Conservation (phyloP, 2,329 filamentous ascomycete genomes). For the Fusarium annulatum region DNA sequence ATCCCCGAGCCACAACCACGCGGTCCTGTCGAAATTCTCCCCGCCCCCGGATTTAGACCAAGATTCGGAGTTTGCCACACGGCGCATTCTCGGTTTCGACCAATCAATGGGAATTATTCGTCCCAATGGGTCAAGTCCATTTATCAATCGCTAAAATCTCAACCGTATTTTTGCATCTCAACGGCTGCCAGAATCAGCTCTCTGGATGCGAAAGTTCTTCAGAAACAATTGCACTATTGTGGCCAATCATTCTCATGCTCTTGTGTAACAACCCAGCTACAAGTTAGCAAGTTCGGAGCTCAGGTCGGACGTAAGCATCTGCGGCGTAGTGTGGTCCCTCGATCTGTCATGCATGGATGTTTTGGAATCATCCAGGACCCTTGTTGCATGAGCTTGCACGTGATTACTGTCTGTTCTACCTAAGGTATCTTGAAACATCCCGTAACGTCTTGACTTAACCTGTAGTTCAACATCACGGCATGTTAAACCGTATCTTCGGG, state of each 20-base stretch:
- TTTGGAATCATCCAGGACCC: conserved; percentile 5
- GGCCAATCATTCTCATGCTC: not conserved
- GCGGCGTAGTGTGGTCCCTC: not conserved
- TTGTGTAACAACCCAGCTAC: not conserved
- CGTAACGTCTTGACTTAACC: not conserved
- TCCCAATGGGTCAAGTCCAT: conserved; percentile 8
- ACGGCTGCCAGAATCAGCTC: not conserved
- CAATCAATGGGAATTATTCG: conserved; percentile 24
- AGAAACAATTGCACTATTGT: not conserved
- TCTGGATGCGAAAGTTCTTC: not conserved
- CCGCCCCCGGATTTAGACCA: conserved; percentile 42
- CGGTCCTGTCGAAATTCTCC: conserved; percentile 1
- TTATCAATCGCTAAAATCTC: conserved; percentile 4
- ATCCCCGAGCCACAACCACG: conserved; percentile 29
- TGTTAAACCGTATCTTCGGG: not conserved
- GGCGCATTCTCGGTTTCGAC: conserved; percentile 9
- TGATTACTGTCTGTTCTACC: not conserved
- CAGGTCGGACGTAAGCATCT: not conserved
- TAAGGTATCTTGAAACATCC: not conserved
- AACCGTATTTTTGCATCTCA: not conserved
- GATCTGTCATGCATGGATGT: conserved; percentile 2
- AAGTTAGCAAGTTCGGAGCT: not conserved
- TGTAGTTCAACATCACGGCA: not conserved
- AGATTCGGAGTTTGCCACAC: conserved; percentile 36
- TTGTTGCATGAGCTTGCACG: not conserved